Conservation (phyloP, 225 moss, liverwort and hornwort species). For the Pseudisothecium myosuroides region DNA sequence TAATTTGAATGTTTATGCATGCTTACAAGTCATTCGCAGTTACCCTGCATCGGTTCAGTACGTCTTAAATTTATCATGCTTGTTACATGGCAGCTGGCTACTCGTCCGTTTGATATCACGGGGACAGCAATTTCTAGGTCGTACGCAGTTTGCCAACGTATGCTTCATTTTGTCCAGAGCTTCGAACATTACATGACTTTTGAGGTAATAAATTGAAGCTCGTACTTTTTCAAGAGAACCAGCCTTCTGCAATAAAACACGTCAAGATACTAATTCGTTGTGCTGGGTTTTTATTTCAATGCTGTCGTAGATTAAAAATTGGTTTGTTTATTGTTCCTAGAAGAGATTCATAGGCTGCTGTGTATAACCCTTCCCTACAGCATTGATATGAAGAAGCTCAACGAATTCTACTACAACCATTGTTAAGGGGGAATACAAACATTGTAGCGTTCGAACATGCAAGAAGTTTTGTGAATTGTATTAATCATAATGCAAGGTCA, state of each 20-base stretch:
- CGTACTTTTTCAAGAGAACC: not conserved
- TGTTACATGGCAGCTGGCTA: constrained; percentile 50
- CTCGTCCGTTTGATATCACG: constrained; percentile 62
- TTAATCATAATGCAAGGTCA: not conserved
- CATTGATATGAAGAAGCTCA: not conserved
- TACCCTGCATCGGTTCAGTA: not conserved
- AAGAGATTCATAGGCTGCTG: not conserved
- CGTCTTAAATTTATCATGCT: not conserved
- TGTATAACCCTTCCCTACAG: not conserved
- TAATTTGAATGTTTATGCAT: not conserved
- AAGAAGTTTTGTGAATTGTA: not conserved
- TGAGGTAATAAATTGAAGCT: constrained; percentile 40
- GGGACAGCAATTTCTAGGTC: constrained; percentile 77
- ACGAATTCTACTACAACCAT: not conserved
- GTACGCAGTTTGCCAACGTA: constrained; percentile 87
- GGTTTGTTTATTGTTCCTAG: not conserved
- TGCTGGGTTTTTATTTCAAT: not conserved
- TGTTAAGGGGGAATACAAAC: not conserved
- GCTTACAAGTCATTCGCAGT: not conserved
- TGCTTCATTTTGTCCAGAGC: constrained; percentile 95
- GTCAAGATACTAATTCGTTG: not conserved
- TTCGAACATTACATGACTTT: constrained; percentile 99
- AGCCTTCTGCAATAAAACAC: not conserved
- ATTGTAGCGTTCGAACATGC: not conserved
- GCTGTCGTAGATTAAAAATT: not conserved